phyloP scores from a whole-genome alignment of 208 protist species.

The Lotmaria passim region DNA sequence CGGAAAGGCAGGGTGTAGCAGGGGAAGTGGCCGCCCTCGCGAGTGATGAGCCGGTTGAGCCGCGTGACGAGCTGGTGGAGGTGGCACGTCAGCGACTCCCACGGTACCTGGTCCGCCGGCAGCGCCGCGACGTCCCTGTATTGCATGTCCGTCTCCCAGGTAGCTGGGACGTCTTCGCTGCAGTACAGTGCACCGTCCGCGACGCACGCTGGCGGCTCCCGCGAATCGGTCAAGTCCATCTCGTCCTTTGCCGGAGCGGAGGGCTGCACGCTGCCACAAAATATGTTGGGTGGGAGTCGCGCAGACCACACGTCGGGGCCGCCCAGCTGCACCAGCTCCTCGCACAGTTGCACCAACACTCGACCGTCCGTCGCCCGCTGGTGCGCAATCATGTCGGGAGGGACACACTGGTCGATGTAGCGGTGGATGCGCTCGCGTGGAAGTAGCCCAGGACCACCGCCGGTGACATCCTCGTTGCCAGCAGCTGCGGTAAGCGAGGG shows the following conservation, averaged over 20 bases:
- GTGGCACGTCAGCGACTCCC: conserved; percentile 24
- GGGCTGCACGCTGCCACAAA: conserved; percentile 1
- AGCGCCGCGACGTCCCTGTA: background rate
- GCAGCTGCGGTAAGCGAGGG: background rate
- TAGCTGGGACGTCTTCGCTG: conserved; percentile 13
- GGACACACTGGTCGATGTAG: conserved; percentile 30
- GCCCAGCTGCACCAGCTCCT: conserved; percentile 22
- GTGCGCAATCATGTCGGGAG: conserved; percentile 21
- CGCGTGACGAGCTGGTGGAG: conserved; percentile 19
- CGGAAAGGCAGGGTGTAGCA: conserved; percentile 39
- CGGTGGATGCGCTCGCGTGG: conserved; percentile 31
- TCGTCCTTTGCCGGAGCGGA: background rate
- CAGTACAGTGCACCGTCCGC: conserved; percentile 5
- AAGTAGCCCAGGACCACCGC: background rate
- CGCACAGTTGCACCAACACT: conserved; percentile 19
- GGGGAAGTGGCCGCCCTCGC: conserved; percentile 2
- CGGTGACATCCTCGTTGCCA: too few relatives aligned
- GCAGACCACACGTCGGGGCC: conserved; percentile 11
- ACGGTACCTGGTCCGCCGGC: conserved; percentile 1
- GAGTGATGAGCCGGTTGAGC: conserved; percentile 19
- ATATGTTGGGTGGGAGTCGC: conserved; percentile 2
- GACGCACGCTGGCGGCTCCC: background rate
- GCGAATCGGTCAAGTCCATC: background rate
- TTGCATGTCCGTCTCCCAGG: conserved; percentile 3
- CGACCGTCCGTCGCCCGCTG: conserved; percentile 21